A percentile compares a stretch with the other conserved stretches of the same genome.
Conservation (phyloP, 352 stramenopile species). For the Elongisporangium anandrum region DNA sequence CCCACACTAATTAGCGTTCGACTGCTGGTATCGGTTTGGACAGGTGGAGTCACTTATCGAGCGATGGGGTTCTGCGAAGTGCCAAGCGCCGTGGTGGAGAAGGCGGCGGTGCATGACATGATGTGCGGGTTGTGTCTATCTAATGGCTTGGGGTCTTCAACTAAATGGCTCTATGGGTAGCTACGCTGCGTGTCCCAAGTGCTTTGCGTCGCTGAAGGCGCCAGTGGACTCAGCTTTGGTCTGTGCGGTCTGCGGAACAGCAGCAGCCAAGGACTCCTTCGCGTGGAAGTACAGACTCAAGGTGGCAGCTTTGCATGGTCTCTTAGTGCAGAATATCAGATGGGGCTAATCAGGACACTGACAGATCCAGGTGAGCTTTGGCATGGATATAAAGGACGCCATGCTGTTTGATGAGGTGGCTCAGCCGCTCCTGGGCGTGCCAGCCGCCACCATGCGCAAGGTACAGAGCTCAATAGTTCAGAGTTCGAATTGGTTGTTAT, state of each 20-base stretch:
- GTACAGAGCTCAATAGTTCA: conserved; percentile 2
- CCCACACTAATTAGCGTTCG: not conserved
- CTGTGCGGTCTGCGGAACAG: conserved; percentile 26
- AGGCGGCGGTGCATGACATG: conserved; percentile 45
- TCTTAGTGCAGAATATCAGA: no score
- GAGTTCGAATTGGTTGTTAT: not conserved
- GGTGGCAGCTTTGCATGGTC: not conserved
- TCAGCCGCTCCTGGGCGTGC: conserved; percentile 27
- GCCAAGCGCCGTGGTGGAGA: conserved; percentile 43
- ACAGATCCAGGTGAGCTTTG: conserved; percentile 40
- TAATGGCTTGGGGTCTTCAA: not conserved
- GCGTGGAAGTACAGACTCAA: conserved; percentile 53
- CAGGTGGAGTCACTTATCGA: not conserved
- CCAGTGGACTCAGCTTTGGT: conserved; percentile 16
- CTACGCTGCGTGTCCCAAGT: conserved; percentile 47
- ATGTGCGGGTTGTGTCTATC: conserved; percentile 21
- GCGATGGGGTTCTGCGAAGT: conserved; percentile 8
- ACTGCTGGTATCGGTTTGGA: not conserved
- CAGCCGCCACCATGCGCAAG: conserved; percentile 20
- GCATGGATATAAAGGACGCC: conserved; percentile 19
- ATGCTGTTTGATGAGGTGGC: conserved; percentile 55
- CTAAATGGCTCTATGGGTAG: conserved; percentile 8
- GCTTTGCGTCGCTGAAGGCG: conserved; percentile 34
- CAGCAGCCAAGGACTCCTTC: conserved; percentile 14
- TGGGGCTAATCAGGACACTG: no score